Conservation (phyloP, 805 yeast genomes). For the Vanderwaltozyma polyspora region DNA sequence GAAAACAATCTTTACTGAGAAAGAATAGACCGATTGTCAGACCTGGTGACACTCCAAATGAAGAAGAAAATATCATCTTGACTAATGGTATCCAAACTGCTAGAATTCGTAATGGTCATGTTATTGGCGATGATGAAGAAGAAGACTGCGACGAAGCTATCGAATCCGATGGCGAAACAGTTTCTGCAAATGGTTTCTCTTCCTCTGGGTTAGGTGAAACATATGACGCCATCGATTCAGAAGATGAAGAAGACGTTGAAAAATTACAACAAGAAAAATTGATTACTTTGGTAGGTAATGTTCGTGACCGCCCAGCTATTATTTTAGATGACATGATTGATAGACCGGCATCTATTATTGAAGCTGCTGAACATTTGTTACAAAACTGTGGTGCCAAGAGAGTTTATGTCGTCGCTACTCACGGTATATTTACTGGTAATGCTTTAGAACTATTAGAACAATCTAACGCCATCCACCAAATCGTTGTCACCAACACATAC, state of each 20-base stretch:
- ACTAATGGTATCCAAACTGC: constrained; percentile 88
- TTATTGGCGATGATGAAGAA: constrained; percentile 70
- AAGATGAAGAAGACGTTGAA: constrained; percentile 40
- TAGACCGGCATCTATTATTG: constrained; percentile 84
- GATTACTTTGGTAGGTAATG: constrained; percentile 94
- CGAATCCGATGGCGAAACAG: constrained; percentile 20
- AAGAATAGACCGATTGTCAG: constrained; percentile 33
- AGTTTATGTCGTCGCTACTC: constrained; percentile 88
- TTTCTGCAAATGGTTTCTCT: constrained; percentile 13
- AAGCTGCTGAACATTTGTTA: constrained; percentile 96
- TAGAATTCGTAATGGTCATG: constrained; percentile 92
- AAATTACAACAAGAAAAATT: constrained; percentile 51
- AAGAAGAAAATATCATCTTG: constrained; percentile 55
- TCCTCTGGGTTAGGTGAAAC: constrained; percentile 69
- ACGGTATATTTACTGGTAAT: constrained; percentile 83
- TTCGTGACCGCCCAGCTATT: constrained; percentile 81
- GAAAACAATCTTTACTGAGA: constrained; percentile 40
- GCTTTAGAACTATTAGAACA: constrained; percentile 71
- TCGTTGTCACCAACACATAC: constrained; percentile 92
- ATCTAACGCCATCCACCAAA: constrained; percentile 75
- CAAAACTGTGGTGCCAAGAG: constrained; percentile 91
- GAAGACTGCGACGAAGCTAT: constrained; percentile 21
- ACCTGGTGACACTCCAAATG: constrained; percentile 37
- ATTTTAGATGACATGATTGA: constrained; percentile 96
- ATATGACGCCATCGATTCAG: constrained; percentile 67